These are phyloP conservation scores for Coemansia sp. DNA, from an alignment of 192 early-diverging fungal genomes.

Conservation along the genomic window DNA sequence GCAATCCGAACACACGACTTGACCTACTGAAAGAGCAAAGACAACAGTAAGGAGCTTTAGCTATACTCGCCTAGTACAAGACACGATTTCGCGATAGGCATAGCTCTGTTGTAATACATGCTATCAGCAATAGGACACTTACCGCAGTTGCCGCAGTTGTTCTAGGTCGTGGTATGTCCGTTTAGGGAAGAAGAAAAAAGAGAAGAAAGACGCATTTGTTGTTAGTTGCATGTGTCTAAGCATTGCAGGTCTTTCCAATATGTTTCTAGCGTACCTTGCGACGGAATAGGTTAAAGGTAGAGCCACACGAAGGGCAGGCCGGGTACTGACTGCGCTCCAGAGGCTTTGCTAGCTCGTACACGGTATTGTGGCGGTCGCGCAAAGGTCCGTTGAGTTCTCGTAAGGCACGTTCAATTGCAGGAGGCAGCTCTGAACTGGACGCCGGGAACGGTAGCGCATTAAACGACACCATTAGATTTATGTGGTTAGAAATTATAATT, in stretches of 20 bases:
- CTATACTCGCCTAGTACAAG: not conserved
- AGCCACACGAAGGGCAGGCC: slow-evolving; percentile 47
- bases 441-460: slow-evolving; percentile 45
- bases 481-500: not conserved
- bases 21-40: slow-evolving; percentile 16
- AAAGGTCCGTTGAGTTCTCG: slow-evolving; percentile 31
- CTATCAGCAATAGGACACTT: slow-evolving; percentile 8
- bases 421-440: slow-evolving; percentile 19
- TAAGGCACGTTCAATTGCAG: slow-evolving; percentile 20
- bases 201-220: not conserved
- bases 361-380: slow-evolving; percentile 19
- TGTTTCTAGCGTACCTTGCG: slow-evolving; percentile 37
- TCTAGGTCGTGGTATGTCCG: slow-evolving; percentile 7
- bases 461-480: slow-evolving; percentile 11
- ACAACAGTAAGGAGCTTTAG: not conserved
- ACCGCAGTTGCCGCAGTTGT: slow-evolving; percentile 47
- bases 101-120: not conserved
- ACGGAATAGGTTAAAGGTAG: slow-evolving; percentile 42
- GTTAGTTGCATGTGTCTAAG: not conserved
- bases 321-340: slow-evolving; percentile 35
- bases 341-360: slow-evolving; percentile 31
- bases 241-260: not conserved
- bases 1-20: slow-evolving; percentile 50
- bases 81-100: not conserved
- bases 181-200: not conserved